Base-by-base conservation (phyloP, 345 rosid genomes). In the Syzygium aqueum region DNA sequence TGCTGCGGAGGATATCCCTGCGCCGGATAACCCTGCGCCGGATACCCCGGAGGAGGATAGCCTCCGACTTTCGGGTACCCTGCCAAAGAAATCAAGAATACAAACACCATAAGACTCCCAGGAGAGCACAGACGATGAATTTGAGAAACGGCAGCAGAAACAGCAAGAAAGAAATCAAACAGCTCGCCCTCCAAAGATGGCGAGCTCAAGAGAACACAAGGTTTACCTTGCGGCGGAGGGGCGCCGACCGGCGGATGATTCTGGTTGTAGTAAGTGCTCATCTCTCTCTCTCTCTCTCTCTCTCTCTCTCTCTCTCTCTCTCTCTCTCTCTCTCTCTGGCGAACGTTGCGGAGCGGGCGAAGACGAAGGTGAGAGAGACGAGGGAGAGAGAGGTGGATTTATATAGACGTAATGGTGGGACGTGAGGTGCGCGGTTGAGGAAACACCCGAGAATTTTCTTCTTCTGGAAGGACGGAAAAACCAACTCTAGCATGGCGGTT, bases 221-320 rank as follows among this genome's bases (percentile, higher is more conserved):
- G 37, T 25, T 80, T 87, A 94, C 97, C 97, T 90, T 93, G 97
- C 7, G 94, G 92, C 52, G 97, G 96, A 89, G 97, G 97, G 88
- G 87, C 94, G 87, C 91, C 93, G 22, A 94, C 94, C 7, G 96
- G 96, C 25, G 93, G 90, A 86, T 92, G 96, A 63, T 92, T 91
- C 87, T 93, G 94, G 59, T 92, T 37, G 91, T 92, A 93, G 87
- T 92, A 91, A 63, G 49, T 73, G 80, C 90, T 95, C 95, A 92
- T 93, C 61, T 85, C 65, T 52, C 49, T 53, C 12, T 67, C 13
- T 67, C 28, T 57, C 11, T 65, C 11, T 63, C 22, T 17, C 56
- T 17, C 6, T 5, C 23, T 21, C 25, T 53, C 23, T 54, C 57
- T 53, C 56, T 53, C 8, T 53, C 10, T 53, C 23, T 28, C 22